Base-by-base conservation (phyloP, 1,284 basidiomycete species). In the Athelia psychrophila region DNA sequence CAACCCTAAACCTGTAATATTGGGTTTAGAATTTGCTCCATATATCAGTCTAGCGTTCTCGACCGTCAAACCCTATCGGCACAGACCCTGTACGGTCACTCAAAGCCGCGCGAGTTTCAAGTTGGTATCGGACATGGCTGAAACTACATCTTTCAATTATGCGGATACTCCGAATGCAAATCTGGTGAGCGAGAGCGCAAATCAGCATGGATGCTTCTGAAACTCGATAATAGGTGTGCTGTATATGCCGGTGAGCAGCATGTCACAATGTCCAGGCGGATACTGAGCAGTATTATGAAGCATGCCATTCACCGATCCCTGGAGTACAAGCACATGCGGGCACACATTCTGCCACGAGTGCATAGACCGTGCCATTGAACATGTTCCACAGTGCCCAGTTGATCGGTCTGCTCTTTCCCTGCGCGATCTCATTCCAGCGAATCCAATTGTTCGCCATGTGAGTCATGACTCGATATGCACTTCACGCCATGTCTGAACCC, bases 321-420 rank as follows among this genome's bases (percentile, higher is more conserved):
- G 79, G 3, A 85, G 84, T 0, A 86, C 89, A 2, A 79, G 72
- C 22, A 83, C 84, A 12, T 94, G 92, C 62, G 77, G 80, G 53
- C 92, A 95, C 64, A 94, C 90, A 0, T 94, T 94, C 66, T 95
- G 92, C 65, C 72, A 73, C 20, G 83, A 83, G 33, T 94, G 92
- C 62, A 90, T 94, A 56, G 61, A 73, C 15, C 74, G 76, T 44
- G 88, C 91, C 0, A 74, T 94, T 10, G 64, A 69, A 40, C 77
- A 85, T 51, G 78, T 81, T 3, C 71, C 75, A 1, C 81, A 84
- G 57, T 95, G 92, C 64, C 92, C 92, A n/a, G 84, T 94, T 42
- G 92, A 94, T 68, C 81, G 92, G 18, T 84, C 80, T 16, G 75
- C 81, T 0, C 74, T 94, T 33, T 63, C 68, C 2, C 46, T 69